A percentile compares a stretch with the other conserved stretches of the same genome.
Conservation (phyloP, 805 yeast species). For the Monosporozyma aerobia region DNA sequence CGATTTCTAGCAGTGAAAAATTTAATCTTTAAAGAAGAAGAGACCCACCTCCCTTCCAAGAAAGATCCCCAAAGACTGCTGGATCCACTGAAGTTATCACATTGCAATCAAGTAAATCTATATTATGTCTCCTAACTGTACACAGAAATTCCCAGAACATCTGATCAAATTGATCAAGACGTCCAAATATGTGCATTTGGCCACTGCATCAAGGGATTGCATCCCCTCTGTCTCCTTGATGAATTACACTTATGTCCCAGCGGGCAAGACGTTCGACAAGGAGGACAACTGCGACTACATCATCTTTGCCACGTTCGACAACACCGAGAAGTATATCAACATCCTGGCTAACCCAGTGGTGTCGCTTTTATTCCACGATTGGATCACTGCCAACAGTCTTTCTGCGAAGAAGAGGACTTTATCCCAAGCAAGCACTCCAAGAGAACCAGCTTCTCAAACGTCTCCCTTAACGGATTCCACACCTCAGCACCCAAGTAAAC, state of each 20-base stretch:
- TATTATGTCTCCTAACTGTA: slow-evolving; percentile 9
- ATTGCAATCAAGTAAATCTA: too few relatives aligned
- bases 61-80: not conserved
- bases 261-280: slow-evolving; percentile 30
- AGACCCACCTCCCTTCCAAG: not conserved
- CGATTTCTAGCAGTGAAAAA: too few relatives aligned
- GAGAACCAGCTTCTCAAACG: not conserved
- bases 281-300: slow-evolving; percentile 39
- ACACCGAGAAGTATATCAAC: slow-evolving; percentile 69
- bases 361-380: slow-evolving; percentile 80
- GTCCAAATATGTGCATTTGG: slow-evolving; percentile 72
- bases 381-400: slow-evolving; percentile 59
- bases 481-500: slow-evolving; percentile 30
- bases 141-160: slow-evolving; percentile 30
- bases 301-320: slow-evolving; percentile 60
- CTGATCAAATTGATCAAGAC: slow-evolving; percentile 41
- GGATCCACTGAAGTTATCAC: too few relatives aligned
- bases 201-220: slow-evolving; percentile 58
- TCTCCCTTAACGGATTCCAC: slow-evolving; percentile 13
- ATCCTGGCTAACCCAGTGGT: slow-evolving; percentile 65
- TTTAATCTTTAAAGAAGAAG: too few relatives aligned
- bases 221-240: slow-evolving; percentile 83
- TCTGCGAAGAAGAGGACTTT: slow-evolving; percentile 24
- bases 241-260: slow-evolving; percentile 70
- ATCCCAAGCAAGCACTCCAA: slow-evolving; percentile 26